Conservation (phyloP, 2,329 filamentous ascomycete genomes). For the Fusarium coffeatum region DNA sequence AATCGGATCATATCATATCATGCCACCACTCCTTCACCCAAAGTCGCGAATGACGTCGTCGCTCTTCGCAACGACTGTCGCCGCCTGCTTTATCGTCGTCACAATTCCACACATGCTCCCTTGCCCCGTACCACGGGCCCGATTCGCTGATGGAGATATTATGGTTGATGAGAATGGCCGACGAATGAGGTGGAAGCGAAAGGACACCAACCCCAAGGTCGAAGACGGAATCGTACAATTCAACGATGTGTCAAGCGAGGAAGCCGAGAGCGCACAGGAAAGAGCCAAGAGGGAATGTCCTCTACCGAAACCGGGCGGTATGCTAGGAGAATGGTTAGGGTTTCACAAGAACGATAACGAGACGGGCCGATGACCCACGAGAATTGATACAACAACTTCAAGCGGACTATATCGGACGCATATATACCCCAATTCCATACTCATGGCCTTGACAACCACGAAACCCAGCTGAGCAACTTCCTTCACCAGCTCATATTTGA, state of each 20-base stretch:
- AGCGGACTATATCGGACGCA: not conserved
- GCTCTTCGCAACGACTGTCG: constrained; percentile 92
- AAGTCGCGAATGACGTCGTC: constrained; percentile 93
- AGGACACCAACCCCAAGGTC: constrained; percentile 52
- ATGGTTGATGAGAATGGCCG: constrained; percentile 59
- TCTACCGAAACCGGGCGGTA: constrained; percentile 86
- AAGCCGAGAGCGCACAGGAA: constrained; percentile 51
- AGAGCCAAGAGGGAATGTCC: constrained; percentile 80
- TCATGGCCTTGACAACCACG: not conserved
- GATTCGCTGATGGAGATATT: constrained; percentile 76
- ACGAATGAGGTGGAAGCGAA: constrained; percentile 58
- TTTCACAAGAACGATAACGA: constrained; percentile 61
- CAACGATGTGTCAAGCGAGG: constrained; percentile 53
- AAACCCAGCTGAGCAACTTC: not conserved
- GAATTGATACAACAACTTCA: constrained; percentile 2
- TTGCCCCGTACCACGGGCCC: constrained; percentile 83
- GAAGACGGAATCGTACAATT: constrained; percentile 64
- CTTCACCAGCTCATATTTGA: not conserved
- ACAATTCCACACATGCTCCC: constrained; percentile 89
- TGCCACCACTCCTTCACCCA: constrained; percentile 92
- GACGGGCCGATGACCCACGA: constrained; percentile 44
- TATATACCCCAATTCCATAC: not conserved
- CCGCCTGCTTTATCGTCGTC: constrained; percentile 92
- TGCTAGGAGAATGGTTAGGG: constrained; percentile 80
- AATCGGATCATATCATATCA: constrained; percentile 65